Conservation (phyloP, 129 eudicot species). For the Scalesia atractyloides region DNA sequence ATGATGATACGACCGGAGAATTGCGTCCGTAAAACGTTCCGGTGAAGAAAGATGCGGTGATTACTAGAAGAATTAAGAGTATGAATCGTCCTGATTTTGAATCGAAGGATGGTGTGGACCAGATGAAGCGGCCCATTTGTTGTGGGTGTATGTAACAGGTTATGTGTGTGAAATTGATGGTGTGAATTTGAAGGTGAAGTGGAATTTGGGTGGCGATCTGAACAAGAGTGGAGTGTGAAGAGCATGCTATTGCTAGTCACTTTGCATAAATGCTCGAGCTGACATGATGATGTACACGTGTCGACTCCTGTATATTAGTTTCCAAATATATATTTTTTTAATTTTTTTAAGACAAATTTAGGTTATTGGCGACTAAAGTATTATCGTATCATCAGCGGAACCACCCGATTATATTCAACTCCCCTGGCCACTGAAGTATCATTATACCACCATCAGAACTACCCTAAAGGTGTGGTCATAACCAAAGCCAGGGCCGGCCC, state of each 20-base stretch:
- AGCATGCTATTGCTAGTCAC: background rate
- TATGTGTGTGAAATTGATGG: background rate
- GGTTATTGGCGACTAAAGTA: too few relatives aligned
- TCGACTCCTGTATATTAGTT: too few relatives aligned
- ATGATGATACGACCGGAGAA: constrained; percentile 28
- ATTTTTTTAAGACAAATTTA: too few relatives aligned
- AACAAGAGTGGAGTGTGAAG: background rate
- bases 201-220: constrained; percentile 2
- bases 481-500: too few relatives aligned
- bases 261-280: too few relatives aligned
- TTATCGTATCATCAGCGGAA: too few relatives aligned
- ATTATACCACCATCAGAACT: too few relatives aligned
- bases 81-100: constrained; percentile 57
- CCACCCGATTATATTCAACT: too few relatives aligned
- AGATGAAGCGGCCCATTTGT: constrained; percentile 35
- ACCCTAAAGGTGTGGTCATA: too few relatives aligned
- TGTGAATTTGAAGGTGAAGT: constrained; percentile 4
- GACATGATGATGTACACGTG: too few relatives aligned
- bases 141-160: background rate
- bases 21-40: constrained; percentile 70
- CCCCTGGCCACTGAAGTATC: too few relatives aligned
- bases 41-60: constrained; percentile 72
- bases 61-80: constrained; percentile 50
- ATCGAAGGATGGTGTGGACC: constrained; percentile 53
- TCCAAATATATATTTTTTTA: too few relatives aligned